phyloP scores from a whole-genome alignment of 495 filamentous ascomycete genomes.

The Chaetomium fimeti region DNA sequence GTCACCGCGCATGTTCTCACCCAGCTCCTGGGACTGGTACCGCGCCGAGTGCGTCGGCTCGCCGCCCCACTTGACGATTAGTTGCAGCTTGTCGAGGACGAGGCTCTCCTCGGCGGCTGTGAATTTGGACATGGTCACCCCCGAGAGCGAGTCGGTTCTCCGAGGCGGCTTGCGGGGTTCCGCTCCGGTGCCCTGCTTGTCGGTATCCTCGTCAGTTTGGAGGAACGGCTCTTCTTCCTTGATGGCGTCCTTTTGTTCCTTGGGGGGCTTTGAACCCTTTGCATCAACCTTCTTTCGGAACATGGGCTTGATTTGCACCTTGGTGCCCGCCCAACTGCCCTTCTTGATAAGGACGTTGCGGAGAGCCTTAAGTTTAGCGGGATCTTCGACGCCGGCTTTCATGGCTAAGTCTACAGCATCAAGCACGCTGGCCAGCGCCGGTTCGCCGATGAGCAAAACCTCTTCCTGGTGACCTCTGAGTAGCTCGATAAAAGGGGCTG shows the following conservation, averaged over 20 bases:
- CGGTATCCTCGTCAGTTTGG: constrained; percentile 22
- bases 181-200: constrained; percentile 18
- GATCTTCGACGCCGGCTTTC: constrained; percentile 75
- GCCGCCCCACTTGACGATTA: constrained; percentile 98
- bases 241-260: constrained; percentile 19
- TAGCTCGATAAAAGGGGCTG: constrained; percentile 89
- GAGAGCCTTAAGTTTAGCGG: constrained; percentile 76
- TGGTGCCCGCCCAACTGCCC: constrained; percentile 89
- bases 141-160: constrained; percentile 78
- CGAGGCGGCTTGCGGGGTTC: constrained; percentile 46
- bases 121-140: constrained; percentile 82
- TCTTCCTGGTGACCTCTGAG: constrained; percentile 94
- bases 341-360: constrained; percentile 86
- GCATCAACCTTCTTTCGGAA: constrained; percentile 75
- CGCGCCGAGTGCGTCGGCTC: constrained; percentile 96
- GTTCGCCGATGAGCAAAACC: constrained; percentile 87
- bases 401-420: constrained; percentile 79
- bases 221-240: constrained; percentile 8
- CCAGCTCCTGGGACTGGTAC: constrained; percentile 92
- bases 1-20: constrained; percentile 93
- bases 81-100: constrained; percentile 88
- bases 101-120: constrained; percentile 86
- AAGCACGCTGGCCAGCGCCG: constrained; percentile 84
- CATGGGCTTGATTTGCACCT: constrained; percentile 99
- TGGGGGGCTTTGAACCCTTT: constrained; percentile 41